Evolutionary conservation across 352 stramenopile species (phyloP).

Genomic region (Phytopythium chamaehyphon): DNA sequence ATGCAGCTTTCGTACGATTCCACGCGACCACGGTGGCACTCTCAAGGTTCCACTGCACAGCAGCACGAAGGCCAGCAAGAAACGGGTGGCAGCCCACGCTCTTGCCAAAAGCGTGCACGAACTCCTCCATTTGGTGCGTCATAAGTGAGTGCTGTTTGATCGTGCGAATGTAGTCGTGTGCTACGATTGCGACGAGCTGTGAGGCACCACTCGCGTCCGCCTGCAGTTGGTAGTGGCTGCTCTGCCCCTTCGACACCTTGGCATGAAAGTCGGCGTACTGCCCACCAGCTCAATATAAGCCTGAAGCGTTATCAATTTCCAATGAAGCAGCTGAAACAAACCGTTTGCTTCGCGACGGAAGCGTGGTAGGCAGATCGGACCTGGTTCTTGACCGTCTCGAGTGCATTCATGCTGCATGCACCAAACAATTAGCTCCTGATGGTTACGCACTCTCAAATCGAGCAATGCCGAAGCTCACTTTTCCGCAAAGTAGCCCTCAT

Average conservation of each 20-base stretch:
- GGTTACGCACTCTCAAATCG: not conserved
- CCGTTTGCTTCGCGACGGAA: conserved; percentile 37
- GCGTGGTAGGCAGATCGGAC: conserved; percentile 55
- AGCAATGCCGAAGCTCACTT: conserved; percentile 22
- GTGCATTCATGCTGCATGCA: conserved; percentile 33
- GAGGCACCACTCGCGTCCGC: conserved; percentile 17
- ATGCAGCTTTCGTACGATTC: conserved; percentile 35
- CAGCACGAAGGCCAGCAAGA: conserved; percentile 44
- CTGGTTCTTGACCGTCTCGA: conserved; percentile 65
- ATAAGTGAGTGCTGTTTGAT: conserved; percentile 29
- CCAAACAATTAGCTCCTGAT: not conserved
- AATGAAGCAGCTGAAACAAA: conserved; percentile 4
- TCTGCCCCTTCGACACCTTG: conserved; percentile 28
- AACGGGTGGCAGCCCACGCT: conserved; percentile 73
- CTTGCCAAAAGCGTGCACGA: conserved; percentile 34
- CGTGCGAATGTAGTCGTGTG: conserved; percentile 42
- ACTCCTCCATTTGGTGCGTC: conserved; percentile 33
- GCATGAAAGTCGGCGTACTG: conserved; percentile 59
- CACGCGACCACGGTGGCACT: conserved; percentile 64
- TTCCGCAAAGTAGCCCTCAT: conserved; percentile 30
- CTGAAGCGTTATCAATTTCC: not conserved
- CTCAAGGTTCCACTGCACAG: conserved; percentile 59
- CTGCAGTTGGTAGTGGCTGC: conserved; percentile 50
- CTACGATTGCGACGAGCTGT: conserved; percentile 30
- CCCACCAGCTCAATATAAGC: not conserved